phyloP scores from a whole-genome alignment of 2,329 filamentous ascomycete genomes.

The Exophiala alcalophila region DNA sequence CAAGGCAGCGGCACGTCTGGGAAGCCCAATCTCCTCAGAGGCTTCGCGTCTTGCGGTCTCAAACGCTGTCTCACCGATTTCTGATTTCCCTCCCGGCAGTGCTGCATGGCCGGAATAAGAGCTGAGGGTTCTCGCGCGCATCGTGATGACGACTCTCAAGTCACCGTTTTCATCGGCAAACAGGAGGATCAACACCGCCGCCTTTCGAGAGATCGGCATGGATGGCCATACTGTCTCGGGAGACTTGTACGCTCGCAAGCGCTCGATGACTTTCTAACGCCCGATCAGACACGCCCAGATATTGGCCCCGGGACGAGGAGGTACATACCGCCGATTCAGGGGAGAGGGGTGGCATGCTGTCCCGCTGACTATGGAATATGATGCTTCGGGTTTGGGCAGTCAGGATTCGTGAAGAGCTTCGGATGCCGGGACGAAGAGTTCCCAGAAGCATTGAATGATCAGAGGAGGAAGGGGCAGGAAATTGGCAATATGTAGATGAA shows the following conservation, averaged over 20 bases:
- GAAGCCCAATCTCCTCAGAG: conserved; percentile 88
- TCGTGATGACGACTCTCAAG: conserved; percentile 64
- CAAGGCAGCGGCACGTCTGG: conserved; percentile 57
- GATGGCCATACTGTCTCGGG: conserved; percentile 57
- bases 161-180: conserved; percentile 82
- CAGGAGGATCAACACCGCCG: conserved; percentile 82
- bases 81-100: conserved; percentile 73
- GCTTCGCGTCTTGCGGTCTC: conserved; percentile 87
- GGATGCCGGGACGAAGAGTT: conserved; percentile 1
- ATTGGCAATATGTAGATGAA: too few species aligned
- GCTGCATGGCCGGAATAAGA: conserved; percentile 80
- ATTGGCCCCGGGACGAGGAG: too few species aligned
- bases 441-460: conserved; percentile 11
- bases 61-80: conserved; percentile 56
- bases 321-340: conserved; percentile 23
- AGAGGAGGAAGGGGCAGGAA: too few species aligned
- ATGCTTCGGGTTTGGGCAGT: conserved; percentile 8
- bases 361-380: conserved; percentile 8
- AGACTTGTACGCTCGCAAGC: conserved; percentile 55
- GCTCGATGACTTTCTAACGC: conserved; percentile 51
- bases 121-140: conserved; percentile 57
- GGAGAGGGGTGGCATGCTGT: conserved; percentile 27
- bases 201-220: conserved; percentile 63
- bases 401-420: conserved; percentile 1
- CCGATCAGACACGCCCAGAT: conserved; percentile 1